Conservation (phyloP, 192 early-diverging fungal genomes). For the Piromyces sp. region DNA sequence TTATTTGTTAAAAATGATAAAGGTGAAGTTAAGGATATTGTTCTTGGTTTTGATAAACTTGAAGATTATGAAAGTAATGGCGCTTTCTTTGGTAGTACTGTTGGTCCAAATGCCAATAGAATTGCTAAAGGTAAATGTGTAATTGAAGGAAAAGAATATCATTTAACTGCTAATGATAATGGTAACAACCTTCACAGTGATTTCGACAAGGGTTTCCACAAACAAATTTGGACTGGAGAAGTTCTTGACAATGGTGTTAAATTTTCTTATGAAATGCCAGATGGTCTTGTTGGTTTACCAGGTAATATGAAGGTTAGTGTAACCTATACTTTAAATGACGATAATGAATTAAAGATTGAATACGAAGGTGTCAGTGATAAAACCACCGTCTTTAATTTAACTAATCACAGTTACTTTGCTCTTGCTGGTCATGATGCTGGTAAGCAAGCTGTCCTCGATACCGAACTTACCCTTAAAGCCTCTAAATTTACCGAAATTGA, state of each 20-base stretch:
- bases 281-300: slow-evolving; percentile 69
- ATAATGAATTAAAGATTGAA: background rate
- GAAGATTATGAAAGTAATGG: slow-evolving; percentile 20
- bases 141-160: slow-evolving; percentile 34
- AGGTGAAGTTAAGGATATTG: slow-evolving; percentile 37
- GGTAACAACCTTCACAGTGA: slow-evolving; percentile 75
- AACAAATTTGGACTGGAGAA: slow-evolving; percentile 32
- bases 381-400: slow-evolving; percentile 50
- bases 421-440: slow-evolving; percentile 41
- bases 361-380: slow-evolving; percentile 10
- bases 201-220: slow-evolving; percentile 44
- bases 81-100: slow-evolving; percentile 61
- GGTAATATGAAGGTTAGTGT: slow-evolving; percentile 37
- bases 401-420: slow-evolving; percentile 82
- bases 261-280: slow-evolving; percentile 36
- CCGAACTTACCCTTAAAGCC: slow-evolving; percentile 21
- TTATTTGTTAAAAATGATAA: slow-evolving; percentile 37
- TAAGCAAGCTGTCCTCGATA: slow-evolving; percentile 15
- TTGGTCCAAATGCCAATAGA: slow-evolving; percentile 63
- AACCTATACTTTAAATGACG: slow-evolving; percentile 23
- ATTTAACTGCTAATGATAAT: slow-evolving; percentile 47
- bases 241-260: slow-evolving; percentile 21
- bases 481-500: slow-evolving; percentile 34
- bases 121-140: slow-evolving; percentile 41
- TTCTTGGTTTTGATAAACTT: slow-evolving; percentile 46